These are phyloP conservation scores for Cucumis hystrix DNA, from an alignment of 306 rosid species.

Conservation along the genomic window DNA sequence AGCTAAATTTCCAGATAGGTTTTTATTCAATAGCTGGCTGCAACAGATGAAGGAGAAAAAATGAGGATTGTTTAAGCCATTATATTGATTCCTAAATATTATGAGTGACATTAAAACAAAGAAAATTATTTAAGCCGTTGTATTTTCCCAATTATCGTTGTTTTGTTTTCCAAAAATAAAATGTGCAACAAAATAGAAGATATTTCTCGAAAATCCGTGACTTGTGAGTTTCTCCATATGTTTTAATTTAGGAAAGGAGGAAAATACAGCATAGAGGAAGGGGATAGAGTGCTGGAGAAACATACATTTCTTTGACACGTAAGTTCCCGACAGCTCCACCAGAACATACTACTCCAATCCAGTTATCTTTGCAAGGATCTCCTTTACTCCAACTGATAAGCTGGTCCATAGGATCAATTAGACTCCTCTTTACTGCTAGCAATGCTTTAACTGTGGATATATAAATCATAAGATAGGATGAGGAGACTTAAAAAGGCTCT, in stretches of 20 bases:
- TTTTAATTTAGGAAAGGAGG: neutral
- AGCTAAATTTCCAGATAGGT: conserved; percentile 58
- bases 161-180: neutral
- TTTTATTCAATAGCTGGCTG: conserved; percentile 47
- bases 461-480: neutral
- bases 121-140: neutral
- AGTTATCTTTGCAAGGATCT: conserved; percentile 57
- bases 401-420: conserved; percentile 35
- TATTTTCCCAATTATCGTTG: neutral
- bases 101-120: neutral
- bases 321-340: conserved; percentile 33
- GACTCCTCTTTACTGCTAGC: conserved; percentile 40
- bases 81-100: neutral
- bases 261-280: neutral
- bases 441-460: conserved; percentile 48
- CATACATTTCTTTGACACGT: conserved; percentile 59
- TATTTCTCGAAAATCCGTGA: neutral
- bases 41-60: conserved; percentile 15
- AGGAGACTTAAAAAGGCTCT: neutral
- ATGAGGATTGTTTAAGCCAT: neutral
- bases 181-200: neutral
- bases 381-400: conserved; percentile 47
- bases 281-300: neutral
- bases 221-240: neutral
- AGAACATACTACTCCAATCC: conserved; percentile 60